Conservation (phyloP, 352 stramenopile species). For the Globisporangium alternatum region DNA sequence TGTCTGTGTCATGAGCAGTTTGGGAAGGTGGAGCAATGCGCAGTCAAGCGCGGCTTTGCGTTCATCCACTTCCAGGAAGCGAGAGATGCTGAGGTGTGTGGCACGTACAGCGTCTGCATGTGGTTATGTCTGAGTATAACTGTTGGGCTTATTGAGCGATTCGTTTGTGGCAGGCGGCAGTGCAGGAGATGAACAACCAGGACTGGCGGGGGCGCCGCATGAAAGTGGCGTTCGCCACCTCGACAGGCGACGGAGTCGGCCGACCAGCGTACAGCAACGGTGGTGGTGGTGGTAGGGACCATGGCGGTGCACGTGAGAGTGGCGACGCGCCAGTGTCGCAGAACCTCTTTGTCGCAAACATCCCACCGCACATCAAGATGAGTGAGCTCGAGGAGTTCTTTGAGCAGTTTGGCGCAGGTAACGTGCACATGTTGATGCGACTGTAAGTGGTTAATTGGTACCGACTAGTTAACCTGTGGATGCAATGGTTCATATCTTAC, state of each 20-base stretch:
- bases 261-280: not conserved
- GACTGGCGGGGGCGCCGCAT: constrained; percentile 42
- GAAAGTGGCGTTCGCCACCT: constrained; percentile 40
- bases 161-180: constrained; percentile 19
- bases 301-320: not conserved
- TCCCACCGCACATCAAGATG: constrained; percentile 60
- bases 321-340: constrained; percentile 21
- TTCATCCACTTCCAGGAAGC: constrained; percentile 56
- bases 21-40: constrained; percentile 39
- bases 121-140: not conserved
- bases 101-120: not conserved
- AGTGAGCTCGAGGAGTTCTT: constrained; percentile 56
- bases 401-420: constrained; percentile 49
- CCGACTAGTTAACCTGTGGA: not conserved
- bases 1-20: constrained; percentile 22
- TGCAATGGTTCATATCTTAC: not conserved
- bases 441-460: not conserved
- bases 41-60: constrained; percentile 57
- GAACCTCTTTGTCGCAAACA: constrained; percentile 68
- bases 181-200: constrained; percentile 50
- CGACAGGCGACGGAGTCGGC: constrained; percentile 9
- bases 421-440: not conserved
- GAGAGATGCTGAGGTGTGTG: constrained; percentile 35
- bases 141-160: not conserved
- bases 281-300: not conserved